Conservation (phyloP, 305 asterid species). For the Caryopteris hybrid region DNA sequence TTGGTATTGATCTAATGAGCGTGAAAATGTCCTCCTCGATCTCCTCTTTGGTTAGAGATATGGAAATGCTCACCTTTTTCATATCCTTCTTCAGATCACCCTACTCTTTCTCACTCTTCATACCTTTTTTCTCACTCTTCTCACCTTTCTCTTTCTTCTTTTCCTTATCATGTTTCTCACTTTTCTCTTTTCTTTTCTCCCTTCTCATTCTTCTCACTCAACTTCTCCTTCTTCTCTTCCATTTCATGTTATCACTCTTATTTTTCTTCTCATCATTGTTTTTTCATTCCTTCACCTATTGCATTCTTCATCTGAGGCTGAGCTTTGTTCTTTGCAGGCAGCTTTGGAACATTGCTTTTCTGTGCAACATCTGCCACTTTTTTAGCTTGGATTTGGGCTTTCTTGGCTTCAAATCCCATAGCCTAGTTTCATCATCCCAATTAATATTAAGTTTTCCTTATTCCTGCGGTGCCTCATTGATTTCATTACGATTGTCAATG, state of each 20-base stretch:
- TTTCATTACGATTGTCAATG: conserved; percentile 10
- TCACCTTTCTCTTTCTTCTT: background rate
- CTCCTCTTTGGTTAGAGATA: conserved; percentile 44
- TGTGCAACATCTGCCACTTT: conserved; percentile 15
- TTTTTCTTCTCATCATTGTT: background rate
- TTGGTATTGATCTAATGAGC: conserved; percentile 45
- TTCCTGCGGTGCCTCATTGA: background rate
- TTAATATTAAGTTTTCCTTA: background rate
- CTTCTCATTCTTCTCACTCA: too few relatives aligned
- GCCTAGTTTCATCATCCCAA: conserved; percentile 35
- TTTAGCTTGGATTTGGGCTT: conserved; percentile 28
- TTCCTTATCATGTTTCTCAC: background rate
- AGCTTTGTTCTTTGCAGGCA: conserved; percentile 25
- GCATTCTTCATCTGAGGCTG: conserved; percentile 11
- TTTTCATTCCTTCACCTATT: too few relatives aligned
- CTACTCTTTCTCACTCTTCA: background rate
- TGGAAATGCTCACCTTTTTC: conserved; percentile 23
- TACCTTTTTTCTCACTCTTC: background rate
- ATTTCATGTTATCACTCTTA: background rate
- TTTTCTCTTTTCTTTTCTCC: background rate
- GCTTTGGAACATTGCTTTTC: conserved; percentile 2
- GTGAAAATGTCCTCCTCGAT: conserved; percentile 63
- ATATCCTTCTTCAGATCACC: conserved; percentile 30
- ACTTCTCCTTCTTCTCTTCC: background rate
- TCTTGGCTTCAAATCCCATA: conserved; percentile 72